Percentiles rank a stretch among this genome's conserved stretches.
Evolutionary conservation across 148 eudicot species (phyloP).

Genomic region (Arctostaphylos glauca): DNA sequence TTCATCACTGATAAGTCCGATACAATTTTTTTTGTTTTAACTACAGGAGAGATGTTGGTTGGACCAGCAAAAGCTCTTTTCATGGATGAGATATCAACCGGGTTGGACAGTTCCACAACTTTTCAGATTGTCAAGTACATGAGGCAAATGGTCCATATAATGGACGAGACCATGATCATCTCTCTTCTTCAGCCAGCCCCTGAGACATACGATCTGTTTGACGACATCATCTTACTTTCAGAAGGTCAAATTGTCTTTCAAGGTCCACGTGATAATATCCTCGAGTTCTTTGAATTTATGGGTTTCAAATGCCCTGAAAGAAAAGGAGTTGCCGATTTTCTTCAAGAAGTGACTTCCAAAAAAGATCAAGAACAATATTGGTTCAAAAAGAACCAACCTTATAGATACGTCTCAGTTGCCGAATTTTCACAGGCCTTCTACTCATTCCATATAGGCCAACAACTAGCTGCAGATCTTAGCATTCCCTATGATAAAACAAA

Average conservation of each 20-base stretch:
- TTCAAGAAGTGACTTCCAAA: slow-evolving; percentile 45
- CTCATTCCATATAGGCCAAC: slow-evolving; percentile 32
- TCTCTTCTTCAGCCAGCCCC: slow-evolving; percentile 54
- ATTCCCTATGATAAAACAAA: slow-evolving; percentile 37
- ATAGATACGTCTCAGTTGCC: slow-evolving; percentile 27
- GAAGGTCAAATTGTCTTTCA: slow-evolving; percentile 45
- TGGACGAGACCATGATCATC: slow-evolving; percentile 44
- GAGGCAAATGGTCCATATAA: slow-evolving; percentile 49
- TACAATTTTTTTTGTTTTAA: not conserved
- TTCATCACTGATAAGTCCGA: not conserved
- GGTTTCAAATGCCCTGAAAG: slow-evolving; percentile 56
- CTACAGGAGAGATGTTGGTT: slow-evolving; percentile 46
- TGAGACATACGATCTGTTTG: slow-evolving; percentile 43
- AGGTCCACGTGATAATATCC: slow-evolving; percentile 39
- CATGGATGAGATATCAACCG: slow-evolving; percentile 52
- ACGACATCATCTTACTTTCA: slow-evolving; percentile 43
- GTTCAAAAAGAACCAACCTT: slow-evolving; percentile 31
- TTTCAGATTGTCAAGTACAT: slow-evolving; percentile 36
- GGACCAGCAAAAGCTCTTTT: slow-evolving; percentile 48
- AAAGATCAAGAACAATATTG: slow-evolving; percentile 52
- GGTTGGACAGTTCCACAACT: slow-evolving; percentile 48
- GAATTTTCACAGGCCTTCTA: slow-evolving; percentile 31
- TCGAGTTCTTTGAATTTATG: slow-evolving; percentile 39
- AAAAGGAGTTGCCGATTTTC: slow-evolving; percentile 49
- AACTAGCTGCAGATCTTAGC: slow-evolving; percentile 21